These are phyloP conservation scores for Trichodelitschia bisporula DNA, from an alignment of 495 filamentous ascomycete genomes.

Conservation along the genomic window DNA sequence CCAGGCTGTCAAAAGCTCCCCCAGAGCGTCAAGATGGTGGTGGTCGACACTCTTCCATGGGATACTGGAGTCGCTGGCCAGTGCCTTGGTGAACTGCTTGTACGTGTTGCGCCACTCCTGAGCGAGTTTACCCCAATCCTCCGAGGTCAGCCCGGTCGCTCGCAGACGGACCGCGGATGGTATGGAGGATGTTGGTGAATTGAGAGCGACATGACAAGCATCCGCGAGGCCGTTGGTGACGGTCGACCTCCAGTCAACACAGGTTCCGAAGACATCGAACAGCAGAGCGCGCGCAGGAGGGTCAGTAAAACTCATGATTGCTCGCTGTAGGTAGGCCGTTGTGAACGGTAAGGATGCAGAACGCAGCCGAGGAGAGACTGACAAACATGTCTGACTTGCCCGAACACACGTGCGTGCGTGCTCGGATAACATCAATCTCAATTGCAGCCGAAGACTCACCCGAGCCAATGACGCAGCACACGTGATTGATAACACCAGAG, in stretches of 20 bases:
- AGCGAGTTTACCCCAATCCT: constrained; percentile 35
- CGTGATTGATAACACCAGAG: too few species aligned
- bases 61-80: constrained; percentile 18
- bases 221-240: constrained; percentile 26
- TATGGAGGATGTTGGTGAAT: constrained; percentile 19
- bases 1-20: constrained; percentile 27
- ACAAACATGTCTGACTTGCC: too few species aligned
- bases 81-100: constrained; percentile 27
- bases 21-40: constrained; percentile 38
- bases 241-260: constrained; percentile 44
- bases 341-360: too few species aligned
- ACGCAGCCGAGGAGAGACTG: too few species aligned
- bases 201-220: constrained; percentile 17
- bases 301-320: too few species aligned
- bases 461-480: too few species aligned
- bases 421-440: too few species aligned
- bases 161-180: constrained; percentile 20
- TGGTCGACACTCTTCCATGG: constrained; percentile 26
- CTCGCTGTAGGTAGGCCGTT: too few species aligned
- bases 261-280: constrained; percentile 54
- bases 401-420: too few species aligned
- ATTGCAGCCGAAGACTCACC: too few species aligned
- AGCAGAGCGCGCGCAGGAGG: constrained; percentile 23
- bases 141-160: constrained; percentile 23
- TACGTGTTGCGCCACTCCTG: constrained; percentile 47